Evolutionary conservation across 148 eudicot genomes (phyloP).

Genomic region (Heliamphora exappendiculata): DNA sequence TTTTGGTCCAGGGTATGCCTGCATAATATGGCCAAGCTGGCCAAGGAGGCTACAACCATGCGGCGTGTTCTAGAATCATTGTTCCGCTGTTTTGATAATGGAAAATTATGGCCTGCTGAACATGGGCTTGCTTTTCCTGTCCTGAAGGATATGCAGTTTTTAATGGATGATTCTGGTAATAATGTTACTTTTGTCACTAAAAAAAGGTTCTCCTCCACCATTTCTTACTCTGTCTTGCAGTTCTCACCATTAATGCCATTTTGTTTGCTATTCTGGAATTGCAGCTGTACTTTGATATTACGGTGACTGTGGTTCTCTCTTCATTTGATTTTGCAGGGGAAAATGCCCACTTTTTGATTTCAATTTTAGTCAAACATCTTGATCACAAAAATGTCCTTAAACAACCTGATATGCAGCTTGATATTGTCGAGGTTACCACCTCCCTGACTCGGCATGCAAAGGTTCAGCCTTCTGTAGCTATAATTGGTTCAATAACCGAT

Average conservation of each 20-base stretch:
- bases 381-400: slow-evolving; percentile 89
- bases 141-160: slow-evolving; percentile 72
- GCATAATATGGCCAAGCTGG: slow-evolving; percentile 17
- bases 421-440: slow-evolving; percentile 66
- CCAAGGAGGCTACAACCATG: slow-evolving; percentile 46
- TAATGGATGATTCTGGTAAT: slow-evolving; percentile 82
- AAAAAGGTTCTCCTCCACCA: slow-evolving; percentile 34
- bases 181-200: background rate
- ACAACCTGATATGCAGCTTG: slow-evolving; percentile 79
- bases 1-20: slow-evolving; percentile 97
- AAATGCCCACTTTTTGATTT: slow-evolving; percentile 67
- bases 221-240: background rate
- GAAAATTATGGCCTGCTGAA: slow-evolving; percentile 59
- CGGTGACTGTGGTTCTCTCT: slow-evolving; percentile 7
- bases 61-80: slow-evolving; percentile 85
- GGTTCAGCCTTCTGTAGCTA: slow-evolving; percentile 62
- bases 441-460: slow-evolving; percentile 65
- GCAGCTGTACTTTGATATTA: background rate
- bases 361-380: slow-evolving; percentile 82
- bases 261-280: background rate
- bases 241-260: background rate
- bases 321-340: slow-evolving; percentile 50
- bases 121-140: slow-evolving; percentile 78
- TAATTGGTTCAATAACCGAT: slow-evolving; percentile 76
- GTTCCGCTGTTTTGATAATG: slow-evolving; percentile 78